Evolutionary conservation across 805 yeast species (phyloP), one percentile per base, ranked within the genome.

Genomic region (Debaryomyces maramus): DNA sequence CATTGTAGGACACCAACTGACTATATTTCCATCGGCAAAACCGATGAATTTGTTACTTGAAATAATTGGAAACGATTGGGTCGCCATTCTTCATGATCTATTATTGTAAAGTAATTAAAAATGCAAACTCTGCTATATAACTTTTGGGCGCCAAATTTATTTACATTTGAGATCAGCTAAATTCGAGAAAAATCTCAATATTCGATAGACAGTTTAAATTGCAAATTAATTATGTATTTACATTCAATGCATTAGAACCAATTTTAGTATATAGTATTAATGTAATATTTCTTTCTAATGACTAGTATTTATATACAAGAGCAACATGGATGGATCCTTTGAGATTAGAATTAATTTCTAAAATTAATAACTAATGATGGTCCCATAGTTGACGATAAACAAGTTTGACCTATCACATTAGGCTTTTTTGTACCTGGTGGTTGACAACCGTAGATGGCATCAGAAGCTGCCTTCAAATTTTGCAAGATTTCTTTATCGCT

Each of bases 401-500:
- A 72, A 14, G 93, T 77, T 50, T 80, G 81, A 20, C 96, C 93
- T 40, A 88, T 52, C 40, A 78, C 57, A 53, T 81, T 82, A 31
- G 86, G 85, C 61, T 76, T 83, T 61, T 82, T 85, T 21, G 82
- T 64, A 46, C 81, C 80, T 26, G 80, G 78, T n/a, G 70, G 70
- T 31, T 72, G 65, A 22, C 78, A 64, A 10, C 78, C 74, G 34
- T 73, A 72, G 31, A 88, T 69, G 7, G 88, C 83, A 24, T 74
- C 68, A 14, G 84, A 75, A 2, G 87, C 84, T 4, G 84, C 81
- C 31, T 77, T 64, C 38, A 89, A 72, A 61, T 90, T 90, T 42
- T 76, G 74, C 31, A 87, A 65, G 38, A 89, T 75, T 55, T 90
- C 89, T 42, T 73, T 70, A 60, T 90, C 97, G 15, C 83, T 67